Evolutionary conservation across 768 basidiomycete genomes (phyloP).

Genomic region (Pleurotus ostreatus): DNA sequence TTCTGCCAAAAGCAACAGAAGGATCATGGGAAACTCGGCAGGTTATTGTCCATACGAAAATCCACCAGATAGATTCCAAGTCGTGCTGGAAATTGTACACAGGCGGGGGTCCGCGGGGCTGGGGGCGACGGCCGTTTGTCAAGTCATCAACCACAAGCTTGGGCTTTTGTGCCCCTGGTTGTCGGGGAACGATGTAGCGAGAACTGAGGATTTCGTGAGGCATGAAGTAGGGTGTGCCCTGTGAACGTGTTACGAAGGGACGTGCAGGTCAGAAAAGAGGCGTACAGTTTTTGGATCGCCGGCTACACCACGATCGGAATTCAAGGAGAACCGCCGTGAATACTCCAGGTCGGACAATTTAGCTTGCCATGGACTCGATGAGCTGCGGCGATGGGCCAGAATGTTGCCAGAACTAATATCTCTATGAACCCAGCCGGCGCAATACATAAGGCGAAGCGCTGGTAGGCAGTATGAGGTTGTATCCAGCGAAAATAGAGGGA

Average conservation of each 20-base stretch:
- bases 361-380: too few species aligned
- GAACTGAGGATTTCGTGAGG: too few species aligned
- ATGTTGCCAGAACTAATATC: slow-evolving; percentile 2
- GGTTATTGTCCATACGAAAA: neutral
- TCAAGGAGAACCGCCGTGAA: too few species aligned
- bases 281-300: too few species aligned
- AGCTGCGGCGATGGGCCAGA: neutral
- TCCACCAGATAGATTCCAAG: slow-evolving; percentile 1
- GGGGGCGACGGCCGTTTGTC: neutral
- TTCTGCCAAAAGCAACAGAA: neutral
- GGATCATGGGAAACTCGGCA: neutral
- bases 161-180: neutral
- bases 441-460: neutral
- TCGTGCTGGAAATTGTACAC: slow-evolving; percentile 5
- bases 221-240: too few species aligned
- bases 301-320: too few species aligned
- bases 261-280: too few species aligned
- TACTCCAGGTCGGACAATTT: too few species aligned
- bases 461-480: neutral
- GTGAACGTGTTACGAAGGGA: too few species aligned
- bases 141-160: too few species aligned
- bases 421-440: slow-evolving; percentile 4
- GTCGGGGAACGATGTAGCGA: too few species aligned
- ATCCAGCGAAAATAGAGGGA: neutral
- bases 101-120: neutral